A percentile compares a stretch with the other conserved stretches of the same genome.
Conservation (phyloP, 2,329 filamentous ascomycete species). For the Aspergillus texensis region DNA sequence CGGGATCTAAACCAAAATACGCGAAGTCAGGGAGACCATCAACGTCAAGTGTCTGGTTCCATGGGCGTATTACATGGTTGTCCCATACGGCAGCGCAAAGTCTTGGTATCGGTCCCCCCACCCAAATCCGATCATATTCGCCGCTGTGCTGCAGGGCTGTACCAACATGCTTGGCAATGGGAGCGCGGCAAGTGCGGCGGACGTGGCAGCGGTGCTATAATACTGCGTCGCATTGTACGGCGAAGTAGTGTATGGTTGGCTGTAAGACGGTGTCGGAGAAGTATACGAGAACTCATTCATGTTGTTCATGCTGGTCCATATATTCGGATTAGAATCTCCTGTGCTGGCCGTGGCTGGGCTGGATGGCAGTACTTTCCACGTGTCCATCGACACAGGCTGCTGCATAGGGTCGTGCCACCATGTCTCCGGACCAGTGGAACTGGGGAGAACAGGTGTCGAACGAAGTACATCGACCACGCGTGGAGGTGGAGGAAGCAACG, state of each 20-base stretch:
- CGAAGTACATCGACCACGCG: slow-evolving; percentile 87
- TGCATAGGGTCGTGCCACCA: slow-evolving; percentile 81
- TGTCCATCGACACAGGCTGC: slow-evolving; percentile 72
- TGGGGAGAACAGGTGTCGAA: slow-evolving; percentile 81
- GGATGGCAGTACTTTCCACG: slow-evolving; percentile 89
- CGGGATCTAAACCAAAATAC: slow-evolving; percentile 28
- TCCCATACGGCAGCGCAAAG: slow-evolving; percentile 70
- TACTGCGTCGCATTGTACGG: slow-evolving; percentile 63
- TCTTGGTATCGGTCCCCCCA: slow-evolving; percentile 81
- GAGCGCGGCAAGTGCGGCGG: slow-evolving; percentile 73
- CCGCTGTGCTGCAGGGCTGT: slow-evolving; percentile 77
- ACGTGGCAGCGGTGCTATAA: slow-evolving; percentile 77
- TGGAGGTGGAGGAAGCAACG: slow-evolving; percentile 83
- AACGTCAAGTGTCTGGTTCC: slow-evolving; percentile 38
- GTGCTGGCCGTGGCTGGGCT: slow-evolving; percentile 75
- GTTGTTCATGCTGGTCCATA: slow-evolving; percentile 75
- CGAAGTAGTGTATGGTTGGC: slow-evolving; percentile 73
- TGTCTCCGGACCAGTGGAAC: slow-evolving; percentile 70
- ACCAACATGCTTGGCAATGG: slow-evolving; percentile 85
- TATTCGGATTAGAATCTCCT: slow-evolving; percentile 69
- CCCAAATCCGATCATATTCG: slow-evolving; percentile 76
- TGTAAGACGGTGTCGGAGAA: slow-evolving; percentile 79
- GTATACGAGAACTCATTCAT: slow-evolving; percentile 73
- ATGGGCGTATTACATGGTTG: slow-evolving; percentile 67
- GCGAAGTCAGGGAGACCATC: slow-evolving; percentile 29